Conservation (phyloP, 2,329 filamentous ascomycete species). For the Acephala macrosclerotiorum region DNA sequence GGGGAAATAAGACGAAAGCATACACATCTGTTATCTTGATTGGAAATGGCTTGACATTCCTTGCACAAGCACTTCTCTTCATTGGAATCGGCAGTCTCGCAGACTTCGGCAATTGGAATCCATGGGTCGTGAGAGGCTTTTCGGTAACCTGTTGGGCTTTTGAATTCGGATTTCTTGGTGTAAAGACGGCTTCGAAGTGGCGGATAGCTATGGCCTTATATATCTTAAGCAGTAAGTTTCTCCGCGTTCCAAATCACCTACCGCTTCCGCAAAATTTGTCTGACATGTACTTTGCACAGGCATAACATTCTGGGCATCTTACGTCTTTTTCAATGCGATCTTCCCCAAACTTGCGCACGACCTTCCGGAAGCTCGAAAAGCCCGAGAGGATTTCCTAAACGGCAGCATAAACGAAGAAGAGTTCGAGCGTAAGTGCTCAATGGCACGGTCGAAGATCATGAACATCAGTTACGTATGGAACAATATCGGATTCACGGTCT, state of each 20-base stretch:
- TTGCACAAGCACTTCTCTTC: slow-evolving; percentile 40
- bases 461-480: slow-evolving; percentile 44
- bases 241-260: not conserved
- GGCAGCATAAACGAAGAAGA: slow-evolving; percentile 36
- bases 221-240: slow-evolving; percentile 42
- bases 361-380: slow-evolving; percentile 39
- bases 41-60: slow-evolving; percentile 40
- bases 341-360: slow-evolving; percentile 43
- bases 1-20: slow-evolving; percentile 37
- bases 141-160: slow-evolving; percentile 42
- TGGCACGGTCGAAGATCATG: slow-evolving; percentile 43
- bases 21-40: slow-evolving; percentile 43
- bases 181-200: slow-evolving; percentile 39
- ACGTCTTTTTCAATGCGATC: slow-evolving; percentile 45
- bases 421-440: slow-evolving; percentile 40
- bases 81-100: slow-evolving; percentile 41
- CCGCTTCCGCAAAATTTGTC: not conserved
- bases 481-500: slow-evolving; percentile 41
- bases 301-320: slow-evolving; percentile 43
- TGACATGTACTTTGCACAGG: slow-evolving; percentile 29
- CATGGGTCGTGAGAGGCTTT: slow-evolving; percentile 42
- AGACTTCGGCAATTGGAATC: slow-evolving; percentile 44
- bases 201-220: slow-evolving; percentile 42
- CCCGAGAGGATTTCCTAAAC: slow-evolving; percentile 34
- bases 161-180: slow-evolving; percentile 43